Evolutionary conservation across 2,329 filamentous ascomycete species (phyloP), one percentile per base, ranked within the genome.

Genomic region (Apiospora kogelbergensis): DNA sequence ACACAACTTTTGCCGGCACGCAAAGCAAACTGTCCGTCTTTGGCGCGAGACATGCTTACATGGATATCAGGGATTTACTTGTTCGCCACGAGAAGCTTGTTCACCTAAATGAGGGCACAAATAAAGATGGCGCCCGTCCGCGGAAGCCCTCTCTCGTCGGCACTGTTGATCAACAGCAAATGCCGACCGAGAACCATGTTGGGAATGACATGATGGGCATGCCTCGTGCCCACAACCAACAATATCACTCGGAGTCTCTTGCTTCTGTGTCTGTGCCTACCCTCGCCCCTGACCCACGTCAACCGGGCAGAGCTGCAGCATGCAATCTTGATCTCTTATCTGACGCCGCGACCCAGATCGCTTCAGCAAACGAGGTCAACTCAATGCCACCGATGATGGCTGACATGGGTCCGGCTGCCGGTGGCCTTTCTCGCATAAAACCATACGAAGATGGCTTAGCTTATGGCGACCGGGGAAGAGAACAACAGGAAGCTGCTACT

Each of bases 11-110:
- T 2, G 53, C 20, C 30, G 20, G 9, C 30, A 37, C 26, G 20
- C 9, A 22, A 11, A n/a, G 30, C 17, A 60, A 3, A 17, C 30
- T 17, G n/a, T n/a, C 11, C 30, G 24, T 63, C 63, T 67, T 68
- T 63, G 72, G 65, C 65, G 69, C 77, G 75, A 75, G 75, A 76
- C 74, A 81, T 81, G 80, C 85, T 88, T 86, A 86, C 81, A 89
- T 88, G 86, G 83, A 89, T 80, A 88, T 87, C 81, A 90, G 88
- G 73, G 88, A 90, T 78, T 84, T 90, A 70, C 83, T 90, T 73
- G 86, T 89, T 71, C 84, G 88, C 72, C 88, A 90, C 80, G 86
- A 89, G 80, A 90, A 89, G 80, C 85, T 90, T 73, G 87, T 89
- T 74, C 88, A 90, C 76, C 84, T 89, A 76, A 89, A 87, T 79